Percentiles rank a stretch among this genome's conserved stretches.
phyloP scores from a whole-genome alignment of 352 stramenopile genomes.

The Globisporangium nagaii region DNA sequence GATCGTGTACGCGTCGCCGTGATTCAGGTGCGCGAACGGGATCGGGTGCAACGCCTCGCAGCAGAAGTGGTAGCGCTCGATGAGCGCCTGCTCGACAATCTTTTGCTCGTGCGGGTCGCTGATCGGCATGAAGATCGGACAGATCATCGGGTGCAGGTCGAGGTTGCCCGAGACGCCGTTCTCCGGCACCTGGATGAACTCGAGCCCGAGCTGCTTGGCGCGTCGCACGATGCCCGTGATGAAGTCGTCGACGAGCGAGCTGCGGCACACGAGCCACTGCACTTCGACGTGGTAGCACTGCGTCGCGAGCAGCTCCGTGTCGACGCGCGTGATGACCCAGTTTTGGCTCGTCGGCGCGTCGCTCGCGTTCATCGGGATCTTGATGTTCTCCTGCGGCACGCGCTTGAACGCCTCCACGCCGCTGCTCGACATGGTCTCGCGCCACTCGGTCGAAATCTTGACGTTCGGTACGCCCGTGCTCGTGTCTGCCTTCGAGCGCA shows the following conservation, averaged over 20 bases:
- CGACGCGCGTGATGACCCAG: slow-evolving; percentile 74
- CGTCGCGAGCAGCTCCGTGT: slow-evolving; percentile 57
- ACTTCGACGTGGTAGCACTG: slow-evolving; percentile 81
- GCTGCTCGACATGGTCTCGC: slow-evolving; percentile 30
- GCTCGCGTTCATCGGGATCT: slow-evolving; percentile 58
- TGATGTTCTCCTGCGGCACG: slow-evolving; percentile 58
- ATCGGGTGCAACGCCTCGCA: slow-evolving; percentile 48
- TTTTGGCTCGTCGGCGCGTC: slow-evolving; percentile 75
- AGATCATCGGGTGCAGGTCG: slow-evolving; percentile 72
- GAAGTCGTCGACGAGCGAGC: slow-evolving; percentile 75
- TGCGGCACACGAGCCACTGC: slow-evolving; percentile 82
- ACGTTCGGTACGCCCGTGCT: slow-evolving; percentile 49
- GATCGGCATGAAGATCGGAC: slow-evolving; percentile 68
- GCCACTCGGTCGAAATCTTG: slow-evolving; percentile 50
- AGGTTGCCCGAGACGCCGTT: slow-evolving; percentile 77
- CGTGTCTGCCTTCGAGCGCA: slow-evolving; percentile 54
- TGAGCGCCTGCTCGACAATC: slow-evolving; percentile 54
- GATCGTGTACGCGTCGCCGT: slow-evolving; percentile 14
- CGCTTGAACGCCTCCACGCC: slow-evolving; percentile 59
- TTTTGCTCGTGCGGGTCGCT: slow-evolving; percentile 33
- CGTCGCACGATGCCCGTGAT: slow-evolving; percentile 64
- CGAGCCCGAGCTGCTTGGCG: slow-evolving; percentile 69
- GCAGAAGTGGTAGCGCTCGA: slow-evolving; percentile 63
- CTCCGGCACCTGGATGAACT: slow-evolving; percentile 66
- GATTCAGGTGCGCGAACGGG: slow-evolving; percentile 17